Percentiles rank a stretch among this genome's conserved stretches.
Conservation (phyloP, 805 yeast species). For the Candida argentea region DNA sequence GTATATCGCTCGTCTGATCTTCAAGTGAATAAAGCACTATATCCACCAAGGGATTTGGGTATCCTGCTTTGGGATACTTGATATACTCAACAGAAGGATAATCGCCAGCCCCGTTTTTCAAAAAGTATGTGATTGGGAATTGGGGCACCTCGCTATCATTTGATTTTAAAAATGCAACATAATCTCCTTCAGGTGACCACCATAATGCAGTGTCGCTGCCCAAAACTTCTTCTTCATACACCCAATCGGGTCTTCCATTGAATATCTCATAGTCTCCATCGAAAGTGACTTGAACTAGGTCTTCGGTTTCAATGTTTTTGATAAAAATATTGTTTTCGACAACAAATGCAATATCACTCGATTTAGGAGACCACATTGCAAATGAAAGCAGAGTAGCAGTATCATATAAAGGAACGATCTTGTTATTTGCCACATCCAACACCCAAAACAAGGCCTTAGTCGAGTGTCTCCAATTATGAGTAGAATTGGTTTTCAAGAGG, state of each 20-base stretch:
- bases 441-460: constrained; percentile 34
- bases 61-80: constrained; percentile 71
- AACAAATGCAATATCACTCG: constrained; percentile 47
- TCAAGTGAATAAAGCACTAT: constrained; percentile 33
- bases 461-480: constrained; percentile 51
- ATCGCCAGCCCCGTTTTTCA: constrained; percentile 21
- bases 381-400: constrained; percentile 29
- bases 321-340: constrained; percentile 45
- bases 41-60: constrained; percentile 44
- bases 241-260: constrained; percentile 77
- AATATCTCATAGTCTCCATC: constrained; percentile 45
- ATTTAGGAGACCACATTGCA: constrained; percentile 54
- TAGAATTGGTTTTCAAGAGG: constrained; percentile 48
- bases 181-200: constrained; percentile 62
- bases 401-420: constrained; percentile 6
- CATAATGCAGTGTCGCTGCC: constrained; percentile 50
- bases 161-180: constrained; percentile 42
- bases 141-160: constrained; percentile 52
- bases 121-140: constrained; percentile 43
- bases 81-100: constrained; percentile 40
- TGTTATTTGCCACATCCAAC: constrained; percentile 16
- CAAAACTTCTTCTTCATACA: constrained; percentile 73
- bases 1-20: constrained; percentile 7
- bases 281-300: constrained; percentile 26
- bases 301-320: constrained; percentile 21